These are phyloP conservation scores for Lonicera japonica DNA, from an alignment of 129 eudicot species.

Conservation along the genomic window DNA sequence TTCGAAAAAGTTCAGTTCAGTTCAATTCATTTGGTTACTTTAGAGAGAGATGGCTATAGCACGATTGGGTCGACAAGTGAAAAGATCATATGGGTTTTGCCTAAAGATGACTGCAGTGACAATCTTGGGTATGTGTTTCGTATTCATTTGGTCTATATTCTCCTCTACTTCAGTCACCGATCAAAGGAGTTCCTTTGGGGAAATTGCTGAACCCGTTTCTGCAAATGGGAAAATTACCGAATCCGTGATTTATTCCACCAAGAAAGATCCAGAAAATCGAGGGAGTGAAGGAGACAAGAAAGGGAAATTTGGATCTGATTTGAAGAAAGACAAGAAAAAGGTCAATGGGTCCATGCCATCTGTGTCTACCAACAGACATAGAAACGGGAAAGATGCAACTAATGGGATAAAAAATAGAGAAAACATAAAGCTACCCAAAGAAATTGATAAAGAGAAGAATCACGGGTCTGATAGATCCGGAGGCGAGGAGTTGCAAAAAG, in stretches of 20 bases:
- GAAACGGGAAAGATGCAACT: slow-evolving; percentile 8
- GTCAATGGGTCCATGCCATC: slow-evolving; percentile 43
- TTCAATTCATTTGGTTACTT: neutral
- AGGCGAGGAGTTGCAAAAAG: slow-evolving; percentile 28
- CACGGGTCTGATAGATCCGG: slow-evolving; percentile 27
- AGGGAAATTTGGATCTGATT: slow-evolving; percentile 17
- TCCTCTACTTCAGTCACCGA: slow-evolving; percentile 62
- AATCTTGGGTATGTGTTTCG: slow-evolving; percentile 80
- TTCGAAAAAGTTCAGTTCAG: neutral
- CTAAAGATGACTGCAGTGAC: slow-evolving; percentile 65
- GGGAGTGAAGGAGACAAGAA: slow-evolving; percentile 11
- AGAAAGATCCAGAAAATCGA: slow-evolving; percentile 23
- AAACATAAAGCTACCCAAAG: slow-evolving; percentile 8
- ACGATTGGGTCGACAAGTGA: slow-evolving; percentile 67
- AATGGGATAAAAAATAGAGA: neutral
- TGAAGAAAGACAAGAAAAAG: slow-evolving; percentile 31
- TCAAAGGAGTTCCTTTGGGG: slow-evolving; percentile 87
- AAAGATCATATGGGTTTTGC: slow-evolving; percentile 64
- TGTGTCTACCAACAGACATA: slow-evolving; percentile 16
- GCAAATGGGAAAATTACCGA: slow-evolving; percentile 21
- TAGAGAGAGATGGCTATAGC: slow-evolving; percentile 47
- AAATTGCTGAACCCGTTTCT: slow-evolving; percentile 58
- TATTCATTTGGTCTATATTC: slow-evolving; percentile 78
- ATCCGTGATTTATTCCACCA: slow-evolving; percentile 15
- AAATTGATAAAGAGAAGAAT: slow-evolving; percentile 25